phyloP scores from a whole-genome alignment of 2,329 filamentous ascomycete species.

The Claviceps monticola region DNA sequence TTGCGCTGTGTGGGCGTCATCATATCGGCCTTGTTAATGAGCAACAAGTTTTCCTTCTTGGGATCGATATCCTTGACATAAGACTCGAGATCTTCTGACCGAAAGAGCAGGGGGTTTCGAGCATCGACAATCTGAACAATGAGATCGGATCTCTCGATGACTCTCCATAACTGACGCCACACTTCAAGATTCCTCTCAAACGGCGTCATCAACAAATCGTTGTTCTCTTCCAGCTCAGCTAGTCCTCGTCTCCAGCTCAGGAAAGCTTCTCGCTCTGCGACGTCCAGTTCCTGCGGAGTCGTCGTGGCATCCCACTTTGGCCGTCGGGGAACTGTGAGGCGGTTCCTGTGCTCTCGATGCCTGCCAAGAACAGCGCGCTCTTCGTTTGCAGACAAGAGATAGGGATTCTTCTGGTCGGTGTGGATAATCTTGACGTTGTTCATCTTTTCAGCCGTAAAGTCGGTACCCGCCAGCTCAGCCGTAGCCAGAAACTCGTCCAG shows the following conservation, averaged over 20 bases:
- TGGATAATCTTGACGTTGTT: conserved; percentile 99
- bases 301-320: conserved; percentile 81
- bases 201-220: conserved; percentile 91
- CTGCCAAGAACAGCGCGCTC: conserved; percentile 67
- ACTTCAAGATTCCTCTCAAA: conserved; percentile 97
- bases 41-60: conserved; percentile 76
- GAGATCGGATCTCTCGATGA: conserved; percentile 90
- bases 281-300: conserved; percentile 69
- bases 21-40: conserved; percentile 99
- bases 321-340: conserved; percentile 77
- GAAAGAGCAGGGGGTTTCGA: conserved; percentile 83
- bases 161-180: conserved; percentile 94
- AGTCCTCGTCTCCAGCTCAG: conserved; percentile 80
- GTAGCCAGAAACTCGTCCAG: conserved; percentile 94
- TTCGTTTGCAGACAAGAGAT: conserved; percentile 71
- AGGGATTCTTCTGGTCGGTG: conserved; percentile 89
- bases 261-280: conserved; percentile 64
- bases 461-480: conserved; percentile 91
- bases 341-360: conserved; percentile 64
- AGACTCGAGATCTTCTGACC: conserved; percentile 80
- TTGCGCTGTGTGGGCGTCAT: conserved; percentile 76
- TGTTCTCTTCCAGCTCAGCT: conserved; percentile 83
- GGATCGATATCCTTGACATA: conserved; percentile 90
- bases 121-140: conserved; percentile 98
- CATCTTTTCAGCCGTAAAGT: conserved; percentile 98